Base-by-base conservation (phyloP, 1,284 basidiomycete species). In the Trametes hirsuta region DNA sequence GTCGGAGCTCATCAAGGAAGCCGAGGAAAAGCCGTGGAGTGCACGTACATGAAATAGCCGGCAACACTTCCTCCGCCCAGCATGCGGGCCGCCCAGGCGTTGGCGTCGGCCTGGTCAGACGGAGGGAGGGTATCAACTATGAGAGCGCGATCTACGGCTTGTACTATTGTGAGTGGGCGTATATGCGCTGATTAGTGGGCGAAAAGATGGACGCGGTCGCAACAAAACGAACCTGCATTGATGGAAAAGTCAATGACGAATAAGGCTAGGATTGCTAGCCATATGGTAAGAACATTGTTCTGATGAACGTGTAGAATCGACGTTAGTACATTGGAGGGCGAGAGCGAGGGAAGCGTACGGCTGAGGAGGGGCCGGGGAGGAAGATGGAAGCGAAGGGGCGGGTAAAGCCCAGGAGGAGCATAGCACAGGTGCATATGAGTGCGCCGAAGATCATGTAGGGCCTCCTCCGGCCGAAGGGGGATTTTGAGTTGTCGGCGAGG, bases 51-150 rank as follows among this genome's bases (percentile, higher is more conserved):
- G 69, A 93, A 95, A 75, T 95, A 95, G 0, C 94, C 94, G 4
- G 88, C 79, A 1, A 95, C 89, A 61, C 89, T 87, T 6, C 94
- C 94, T 37, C 93, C 70, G 0, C 91, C 91, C 51, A 90, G 79
- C 90, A 98, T 94, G 22, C 92, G 81, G 0, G 94, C 94, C 1
- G 94, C 95, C 96, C 97, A 99, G 0, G 96, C 97, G 72, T 96
- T 98, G 0, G 91, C 96, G 21, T 85, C 81, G 8, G 94, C 87
- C 73, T 98, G 97, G 49, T 87, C 81, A 0, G 82, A 74, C 0
- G 90, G 80, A 44, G 85, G 88, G 8, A 91, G 71, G 0, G 79
- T 86, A 65, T 92, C 90, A 0, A 95, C 88, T 15, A 94, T 77
- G 5, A 95, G 80, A 0, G 93, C 90, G 42, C 94, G 89, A 70